These are phyloP conservation scores for Bjerkandera adusta DNA, from an alignment of 1,284 basidiomycete genomes.

Conservation along the genomic window DNA sequence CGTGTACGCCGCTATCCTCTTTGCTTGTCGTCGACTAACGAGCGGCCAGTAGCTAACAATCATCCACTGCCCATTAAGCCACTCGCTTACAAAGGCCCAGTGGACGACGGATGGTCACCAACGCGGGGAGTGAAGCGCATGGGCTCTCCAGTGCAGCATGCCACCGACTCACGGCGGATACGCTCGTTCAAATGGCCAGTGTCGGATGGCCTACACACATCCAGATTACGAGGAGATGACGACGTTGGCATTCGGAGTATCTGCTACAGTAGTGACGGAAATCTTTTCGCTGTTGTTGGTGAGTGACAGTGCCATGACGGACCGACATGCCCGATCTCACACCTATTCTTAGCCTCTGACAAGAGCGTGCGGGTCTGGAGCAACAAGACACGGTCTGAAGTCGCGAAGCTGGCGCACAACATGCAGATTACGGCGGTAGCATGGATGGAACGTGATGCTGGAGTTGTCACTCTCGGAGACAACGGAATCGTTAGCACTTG, in stretches of 20 bases:
- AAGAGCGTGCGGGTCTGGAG: slow-evolving; percentile 57
- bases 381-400: slow-evolving; percentile 37
- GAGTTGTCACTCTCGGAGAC: slow-evolving; percentile 49
- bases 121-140: slow-evolving; percentile 34
- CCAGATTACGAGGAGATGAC: slow-evolving; percentile 40
- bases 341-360: slow-evolving; percentile 42
- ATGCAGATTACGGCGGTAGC: slow-evolving; percentile 42
- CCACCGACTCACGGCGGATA: slow-evolving; percentile 12
- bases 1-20: too few species aligned
- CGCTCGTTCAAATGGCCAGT: slow-evolving; percentile 39
- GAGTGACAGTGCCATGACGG: slow-evolving; percentile 3
- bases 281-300: slow-evolving; percentile 25
- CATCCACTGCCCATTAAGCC: too few species aligned
- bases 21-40: too few species aligned
- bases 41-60: too few species aligned
- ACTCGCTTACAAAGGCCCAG: neutral
- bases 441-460: slow-evolving; percentile 57
- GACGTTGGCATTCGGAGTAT: slow-evolving; percentile 21
- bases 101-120: slow-evolving; percentile 14
- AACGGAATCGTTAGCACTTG: slow-evolving; percentile 60
- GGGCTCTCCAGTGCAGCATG: slow-evolving; percentile 14
- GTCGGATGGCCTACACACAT: slow-evolving; percentile 33
- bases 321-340: neutral
- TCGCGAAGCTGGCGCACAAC: slow-evolving; percentile 41
- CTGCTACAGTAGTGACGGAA: slow-evolving; percentile 20